Evolutionary conservation across 352 stramenopile species (phyloP), one percentile per base, ranked within the genome.

Genomic region (Phytopythium delawarense): DNA sequence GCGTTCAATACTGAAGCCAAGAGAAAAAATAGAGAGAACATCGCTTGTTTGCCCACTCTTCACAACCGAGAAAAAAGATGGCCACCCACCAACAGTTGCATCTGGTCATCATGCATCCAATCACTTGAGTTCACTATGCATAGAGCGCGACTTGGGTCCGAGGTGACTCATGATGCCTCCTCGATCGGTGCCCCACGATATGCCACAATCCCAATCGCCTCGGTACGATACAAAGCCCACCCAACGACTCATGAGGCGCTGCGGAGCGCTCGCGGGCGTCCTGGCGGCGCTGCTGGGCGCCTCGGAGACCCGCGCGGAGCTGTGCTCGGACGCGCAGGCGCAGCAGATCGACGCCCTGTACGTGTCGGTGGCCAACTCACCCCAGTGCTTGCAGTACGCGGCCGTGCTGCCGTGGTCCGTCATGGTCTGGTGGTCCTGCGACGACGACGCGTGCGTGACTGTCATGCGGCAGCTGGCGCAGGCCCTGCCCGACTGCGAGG

Each of bases 401-500:
- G 39, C 52, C 39, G 44, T 66, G 15, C 68, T 52, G 12, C 45
- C 65, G 30, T 42, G 59, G 25, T 58, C 65, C 39, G 56, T 71
- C 60, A 65, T 50, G 45, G 63, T 74, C 67, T 59, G 59, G 23
- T 66, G 63, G 23, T 62, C 60, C 7, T 74, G 67, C 44, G 64
- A 65, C 15, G 50, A 65, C 11, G 64, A 51, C 1, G 60, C 52
- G 20, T 74, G 67, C 37, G 30, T 74, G 21, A 46, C 18, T 2
- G 57, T 71, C 45, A 54, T 71, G 53, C 25, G 59, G 21, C 44
- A 74, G 16, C 34, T 74, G 30, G 67, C 64, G 18, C 25, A 56
- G 9, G 45, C 51, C 25, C 66, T 74, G 20, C 50, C 64, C 30
- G 66, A 74, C 64, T 71, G 67, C 60, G 69, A 62, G n/a, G 53